A percentile compares a stretch with the other conserved stretches of the same genome.
phyloP scores from a whole-genome alignment of 768 basidiomycete species.

The Leccinum olivaceopallidum region DNA sequence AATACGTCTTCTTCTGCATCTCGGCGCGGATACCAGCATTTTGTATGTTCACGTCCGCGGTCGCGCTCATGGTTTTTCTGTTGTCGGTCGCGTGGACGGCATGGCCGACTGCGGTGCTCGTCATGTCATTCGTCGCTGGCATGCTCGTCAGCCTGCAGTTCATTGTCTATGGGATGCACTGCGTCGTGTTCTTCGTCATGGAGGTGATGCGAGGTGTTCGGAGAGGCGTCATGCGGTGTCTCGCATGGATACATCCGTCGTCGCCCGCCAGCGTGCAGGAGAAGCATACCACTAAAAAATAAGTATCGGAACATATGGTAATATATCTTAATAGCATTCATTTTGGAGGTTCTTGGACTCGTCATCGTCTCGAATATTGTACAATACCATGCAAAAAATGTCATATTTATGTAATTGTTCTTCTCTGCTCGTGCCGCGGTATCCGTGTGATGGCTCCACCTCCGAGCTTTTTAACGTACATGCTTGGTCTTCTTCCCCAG shows the following conservation, averaged over 20 bases:
- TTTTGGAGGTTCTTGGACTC: background rate
- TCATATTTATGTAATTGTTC: background rate
- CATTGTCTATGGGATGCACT: conserved; percentile 52
- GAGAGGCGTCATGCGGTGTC: conserved; percentile 15
- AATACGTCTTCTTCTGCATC: conserved; percentile 69
- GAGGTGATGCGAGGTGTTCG: conserved; percentile 9
- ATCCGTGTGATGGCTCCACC: background rate
- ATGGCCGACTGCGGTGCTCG: conserved; percentile 63
- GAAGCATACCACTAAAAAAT: conserved; percentile 7
- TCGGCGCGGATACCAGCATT: conserved; percentile 63
- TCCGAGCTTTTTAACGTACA: background rate
- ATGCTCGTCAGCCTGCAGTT: conserved; percentile 65
- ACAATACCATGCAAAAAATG: conserved; percentile 3
- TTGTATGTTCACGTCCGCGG: conserved; percentile 55
- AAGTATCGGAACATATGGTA: background rate
- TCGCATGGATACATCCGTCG: conserved; percentile 13
- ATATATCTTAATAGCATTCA: background rate
- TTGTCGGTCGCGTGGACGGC: conserved; percentile 59
- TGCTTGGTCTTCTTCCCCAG: background rate
- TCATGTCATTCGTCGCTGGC: conserved; percentile 59
- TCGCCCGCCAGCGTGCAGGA: conserved; percentile 10
- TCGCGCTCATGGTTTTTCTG: conserved; percentile 62
- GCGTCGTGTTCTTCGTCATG: conserved; percentile 14
- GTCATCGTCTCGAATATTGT: conserved; percentile 4
- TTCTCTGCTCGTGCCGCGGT: background rate